These are phyloP conservation scores for Aechmea fasciata DNA, from an alignment of 176 grass and related monocot species.

Conservation along the genomic window DNA sequence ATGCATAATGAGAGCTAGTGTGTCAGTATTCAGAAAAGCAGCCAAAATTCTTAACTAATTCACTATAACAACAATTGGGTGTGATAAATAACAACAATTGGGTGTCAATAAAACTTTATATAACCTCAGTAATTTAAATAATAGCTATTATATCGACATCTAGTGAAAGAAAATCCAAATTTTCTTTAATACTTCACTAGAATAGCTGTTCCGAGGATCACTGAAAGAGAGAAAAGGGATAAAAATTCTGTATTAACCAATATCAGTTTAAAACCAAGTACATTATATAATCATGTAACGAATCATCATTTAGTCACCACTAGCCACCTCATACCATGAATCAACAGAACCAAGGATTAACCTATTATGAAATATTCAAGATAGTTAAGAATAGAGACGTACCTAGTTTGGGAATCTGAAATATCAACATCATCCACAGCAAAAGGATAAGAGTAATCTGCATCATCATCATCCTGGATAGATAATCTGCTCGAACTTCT, in stretches of 20 bases:
- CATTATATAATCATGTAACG: not conserved
- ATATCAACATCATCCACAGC: conserved; percentile 83
- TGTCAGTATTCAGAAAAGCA: not conserved
- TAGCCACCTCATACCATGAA: not conserved
- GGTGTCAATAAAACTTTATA: not conserved
- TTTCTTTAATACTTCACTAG: not conserved
- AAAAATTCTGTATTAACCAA: not conserved
- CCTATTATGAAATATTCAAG: not conserved
- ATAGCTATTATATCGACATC: not conserved
- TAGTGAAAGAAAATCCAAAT: not conserved
- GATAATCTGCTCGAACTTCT: conserved; percentile 89
- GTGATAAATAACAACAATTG: not conserved
- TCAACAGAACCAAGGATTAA: not conserved
- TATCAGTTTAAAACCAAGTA: not conserved
- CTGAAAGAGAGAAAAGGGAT: not conserved
- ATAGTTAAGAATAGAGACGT: conserved; percentile 17
- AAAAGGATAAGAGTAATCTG: conserved; percentile 69
- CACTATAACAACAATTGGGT: not conserved
- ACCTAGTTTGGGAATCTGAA: conserved; percentile 65
- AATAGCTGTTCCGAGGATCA: not conserved
- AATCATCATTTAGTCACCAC: not conserved
- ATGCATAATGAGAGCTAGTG: not conserved
- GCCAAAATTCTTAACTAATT: not conserved
- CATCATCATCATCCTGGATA: conserved; percentile 69
- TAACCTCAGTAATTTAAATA: not conserved